Base-by-base conservation (phyloP, 176 grass and related monocot species). In the Oryza meyeriana region DNA sequence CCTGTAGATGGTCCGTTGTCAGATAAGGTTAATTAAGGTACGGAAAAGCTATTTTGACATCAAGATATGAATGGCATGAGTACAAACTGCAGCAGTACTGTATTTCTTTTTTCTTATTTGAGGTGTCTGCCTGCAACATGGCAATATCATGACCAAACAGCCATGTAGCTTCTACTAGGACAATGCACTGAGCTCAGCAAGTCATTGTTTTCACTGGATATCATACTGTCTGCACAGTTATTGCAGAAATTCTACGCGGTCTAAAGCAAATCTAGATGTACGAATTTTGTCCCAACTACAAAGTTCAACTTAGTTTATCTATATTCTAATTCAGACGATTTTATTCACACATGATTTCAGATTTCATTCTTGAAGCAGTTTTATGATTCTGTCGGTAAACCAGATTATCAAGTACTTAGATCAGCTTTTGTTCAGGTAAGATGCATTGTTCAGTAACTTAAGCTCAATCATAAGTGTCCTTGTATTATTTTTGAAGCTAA, bases 321-420 rank as follows among this genome's bases (percentile, higher is more conserved):
- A 12, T 9, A 57, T 33, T 41, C 31, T 83, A 31, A 75, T 66
- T 52, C 22, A 58, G 47, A 38, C 48, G 35, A 10, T 31, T 79
- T 80, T 30, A 30, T 87, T 72, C 36, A 29, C 29, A 25, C 41
- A 77, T 61, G 40, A 67, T 89, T 87, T 61, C 78, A 94, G 92
- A 80, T 92, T 18, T 75, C 89, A 71, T 92, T 94, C 63, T 39
- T 87, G 28, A 94, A 89, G 84, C 92, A 94, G 76, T 92, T 94
- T 77, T 77, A 88, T 87, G 76, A 85, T 63, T 92, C 92, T 69
- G 92, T 94, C 2, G 84, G 77, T 87, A 92, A 85, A 89, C 82
- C 81, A 48, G 92, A 92, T 85, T 94, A 90, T 76, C 89, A 71
- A 82, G 87, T 83, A 85, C 78, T 94, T 20, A 76, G 89, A 89